Conservation (phyloP, 2,329 filamentous ascomycete genomes). For the Arthroderma uncinatum region DNA sequence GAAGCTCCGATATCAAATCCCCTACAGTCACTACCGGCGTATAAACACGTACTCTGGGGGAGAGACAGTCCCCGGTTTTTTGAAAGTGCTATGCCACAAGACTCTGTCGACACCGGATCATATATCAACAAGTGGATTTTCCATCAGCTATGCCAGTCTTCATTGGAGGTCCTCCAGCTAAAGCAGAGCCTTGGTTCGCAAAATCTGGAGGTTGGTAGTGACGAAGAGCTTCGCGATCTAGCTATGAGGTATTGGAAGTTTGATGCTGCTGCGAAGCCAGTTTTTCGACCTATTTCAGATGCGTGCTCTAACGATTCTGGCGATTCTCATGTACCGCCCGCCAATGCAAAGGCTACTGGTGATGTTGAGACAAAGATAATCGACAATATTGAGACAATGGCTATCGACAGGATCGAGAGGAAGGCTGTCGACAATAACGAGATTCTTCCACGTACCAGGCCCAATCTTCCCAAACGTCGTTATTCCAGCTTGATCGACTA, state of each 20-base stretch:
- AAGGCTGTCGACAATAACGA: background rate
- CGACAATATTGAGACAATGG: background rate
- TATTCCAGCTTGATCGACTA: background rate
- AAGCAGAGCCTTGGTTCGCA: conserved; percentile 18
- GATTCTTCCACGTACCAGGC: too few species aligned
- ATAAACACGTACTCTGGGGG: conserved; percentile 3
- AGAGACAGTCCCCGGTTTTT: conserved; percentile 17
- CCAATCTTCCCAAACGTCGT: background rate
- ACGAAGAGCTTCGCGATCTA: background rate
- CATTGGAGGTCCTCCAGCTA: conserved; percentile 19
- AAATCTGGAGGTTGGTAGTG: conserved; percentile 10
- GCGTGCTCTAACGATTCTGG: background rate
- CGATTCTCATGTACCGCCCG: background rate
- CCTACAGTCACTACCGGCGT: background rate
- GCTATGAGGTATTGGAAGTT: background rate
- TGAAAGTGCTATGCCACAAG: conserved; percentile 11
- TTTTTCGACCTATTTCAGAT: background rate
- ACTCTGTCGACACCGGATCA: conserved; percentile 13
- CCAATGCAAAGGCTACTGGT: background rate
- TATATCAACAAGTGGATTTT: conserved; percentile 26
- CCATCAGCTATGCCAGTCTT: conserved; percentile 23
- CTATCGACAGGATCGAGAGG: background rate
- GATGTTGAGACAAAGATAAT: background rate
- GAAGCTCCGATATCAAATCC: conserved; percentile 1
- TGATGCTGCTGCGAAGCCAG: conserved; percentile 2